These are phyloP conservation scores for Hyaloscypha hepaticicola DNA, from an alignment of 495 filamentous ascomycete genomes.

Conservation along the genomic window DNA sequence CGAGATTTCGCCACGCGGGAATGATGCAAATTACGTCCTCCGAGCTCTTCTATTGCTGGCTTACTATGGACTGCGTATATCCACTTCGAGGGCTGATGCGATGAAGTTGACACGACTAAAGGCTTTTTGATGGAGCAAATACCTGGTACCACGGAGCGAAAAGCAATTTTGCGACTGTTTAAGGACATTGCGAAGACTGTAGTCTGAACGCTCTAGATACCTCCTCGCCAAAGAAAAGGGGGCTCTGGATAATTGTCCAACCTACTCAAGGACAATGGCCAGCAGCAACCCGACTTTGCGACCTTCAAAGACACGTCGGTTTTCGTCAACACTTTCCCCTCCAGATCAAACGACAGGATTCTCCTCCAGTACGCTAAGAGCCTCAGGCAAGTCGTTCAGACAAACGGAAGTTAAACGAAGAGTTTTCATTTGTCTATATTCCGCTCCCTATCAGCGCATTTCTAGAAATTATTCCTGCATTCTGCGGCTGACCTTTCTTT, in stretches of 20 bases:
- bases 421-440: neutral
- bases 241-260: too few relatives aligned
- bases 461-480: conserved; percentile 4
- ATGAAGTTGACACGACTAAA: neutral
- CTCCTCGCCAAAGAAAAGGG: too few relatives aligned
- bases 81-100: neutral
- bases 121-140: neutral
- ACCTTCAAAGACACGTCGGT: too few relatives aligned
- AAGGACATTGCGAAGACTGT: neutral
- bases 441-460: neutral
- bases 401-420: too few relatives aligned
- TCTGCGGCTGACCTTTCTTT: neutral
- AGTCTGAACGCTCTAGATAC: neutral
- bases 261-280: too few relatives aligned
- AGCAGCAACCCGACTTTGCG: too few relatives aligned
- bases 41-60: neutral
- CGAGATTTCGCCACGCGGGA: neutral
- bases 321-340: too few relatives aligned
- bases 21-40: neutral
- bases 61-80: neutral
- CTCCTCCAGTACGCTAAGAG: too few relatives aligned
- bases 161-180: neutral
- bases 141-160: neutral
- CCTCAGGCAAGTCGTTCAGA: too few relatives aligned
- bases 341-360: too few relatives aligned